Evolutionary conservation across 129 eudicot genomes (phyloP), one percentile per base, ranked within the genome.

Genomic region (Escallonia rubra): DNA sequence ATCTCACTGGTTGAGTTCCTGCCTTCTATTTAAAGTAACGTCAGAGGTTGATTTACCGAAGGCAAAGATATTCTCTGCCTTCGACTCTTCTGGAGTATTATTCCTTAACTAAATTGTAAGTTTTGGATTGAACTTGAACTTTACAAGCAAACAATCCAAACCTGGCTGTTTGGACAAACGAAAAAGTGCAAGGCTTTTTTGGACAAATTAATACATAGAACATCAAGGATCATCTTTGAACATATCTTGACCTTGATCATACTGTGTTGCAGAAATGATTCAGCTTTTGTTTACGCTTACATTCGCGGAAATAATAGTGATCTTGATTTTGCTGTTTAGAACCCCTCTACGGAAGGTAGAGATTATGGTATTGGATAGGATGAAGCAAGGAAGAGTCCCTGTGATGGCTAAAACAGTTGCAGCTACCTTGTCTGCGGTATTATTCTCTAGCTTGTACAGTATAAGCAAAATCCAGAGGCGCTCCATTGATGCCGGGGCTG

Each of bases 331-430:
- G 2, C 64, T 85, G 67, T 91, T 91, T 75, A 81, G 80, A 53
- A 78, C 96, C 8, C 97, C 97, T 4, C 42, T 87, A 59, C 81
- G 97, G 61, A 87, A 83, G 69, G 56, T 87, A 4, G 63, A 82
- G 72, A 63, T 89, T 8, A 67, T 68, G 69, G 79, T 80, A 34
- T 65, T 89, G 67, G 89, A 86, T 61, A 77, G 64, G 12, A 63
- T 77, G 79, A 89, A 89, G 81, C 90, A 79, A 15, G 94, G 96
- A 9, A 61, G 85, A 54, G 96, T 88, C 44, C 85, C 80, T 1
- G 83, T 91, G 39, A 74, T 87, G 54, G 87, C 82, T 8, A 74
- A 80, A 50, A 78, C 93, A 1, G 76, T 84, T 42, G 82, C 72
- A 0, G 83, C 72, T 4, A 87, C 96, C 45, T 43, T 91, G n/a